These are phyloP conservation scores for Citrus cavaleriei DNA, from an alignment of 345 rosid species.

Conservation along the genomic window DNA sequence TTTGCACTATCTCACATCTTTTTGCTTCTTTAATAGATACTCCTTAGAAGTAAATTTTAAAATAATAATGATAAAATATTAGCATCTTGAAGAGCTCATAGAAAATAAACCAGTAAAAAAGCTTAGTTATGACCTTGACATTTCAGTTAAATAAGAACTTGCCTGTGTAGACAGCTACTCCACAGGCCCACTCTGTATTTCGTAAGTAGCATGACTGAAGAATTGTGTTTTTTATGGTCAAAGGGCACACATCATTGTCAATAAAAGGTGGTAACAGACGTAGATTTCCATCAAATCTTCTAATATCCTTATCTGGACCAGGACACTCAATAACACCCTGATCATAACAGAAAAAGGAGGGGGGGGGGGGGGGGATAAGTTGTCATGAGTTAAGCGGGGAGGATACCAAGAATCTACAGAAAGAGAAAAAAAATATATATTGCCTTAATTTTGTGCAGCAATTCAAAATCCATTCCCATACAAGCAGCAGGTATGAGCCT, in stretches of 20 bases:
- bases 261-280: conserved; percentile 95
- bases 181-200: conserved; percentile 99
- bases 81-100: not conserved
- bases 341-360: not conserved
- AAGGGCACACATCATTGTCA: conserved; percentile 90
- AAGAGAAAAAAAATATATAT: not conserved
- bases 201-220: conserved; percentile 97
- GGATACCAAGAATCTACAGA: not conserved
- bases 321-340: conserved; percentile 99
- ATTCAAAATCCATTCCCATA: conserved; percentile 80
- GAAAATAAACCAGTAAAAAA: conserved; percentile 1
- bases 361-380: not conserved
- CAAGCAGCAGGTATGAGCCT: conserved; percentile 88
- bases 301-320: conserved; percentile 87
- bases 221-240: conserved; percentile 87
- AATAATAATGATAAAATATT: not conserved
- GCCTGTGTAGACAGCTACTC: conserved; percentile 96
- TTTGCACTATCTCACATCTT: not conserved
- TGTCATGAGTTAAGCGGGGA: not conserved
- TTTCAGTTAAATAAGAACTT: conserved; percentile 22
- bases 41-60: not conserved
- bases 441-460: conserved; percentile 94
- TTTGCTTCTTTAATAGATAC: not conserved
- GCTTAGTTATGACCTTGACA: conserved; percentile 6
- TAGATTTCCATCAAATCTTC: conserved; percentile 96